Conservation (phyloP, 345 rosid species). For the Acer campestre region DNA sequence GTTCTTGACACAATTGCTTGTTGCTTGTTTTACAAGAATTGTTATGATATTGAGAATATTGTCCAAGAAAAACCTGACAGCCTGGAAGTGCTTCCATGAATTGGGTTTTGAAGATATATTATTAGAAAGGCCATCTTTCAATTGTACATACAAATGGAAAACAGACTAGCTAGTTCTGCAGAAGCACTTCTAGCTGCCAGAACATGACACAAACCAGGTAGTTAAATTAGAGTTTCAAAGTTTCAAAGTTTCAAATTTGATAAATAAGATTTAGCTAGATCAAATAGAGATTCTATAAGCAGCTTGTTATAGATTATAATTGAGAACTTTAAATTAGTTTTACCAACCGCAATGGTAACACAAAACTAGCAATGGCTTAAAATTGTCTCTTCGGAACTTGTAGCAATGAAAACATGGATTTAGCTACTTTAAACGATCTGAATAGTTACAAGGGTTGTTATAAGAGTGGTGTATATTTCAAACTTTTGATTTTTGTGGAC, state of each 20-base stretch:
- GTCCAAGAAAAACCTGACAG: not conserved
- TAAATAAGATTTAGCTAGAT: not conserved
- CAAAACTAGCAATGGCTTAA: no score
- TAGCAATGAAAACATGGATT: no score
- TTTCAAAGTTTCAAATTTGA: no score
- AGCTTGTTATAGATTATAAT: not conserved
- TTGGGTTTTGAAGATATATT: not conserved
- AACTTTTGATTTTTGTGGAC: no score
- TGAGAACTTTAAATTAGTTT: not conserved
- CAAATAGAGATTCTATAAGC: not conserved
- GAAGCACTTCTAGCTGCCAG: not conserved
- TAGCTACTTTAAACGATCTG: no score
- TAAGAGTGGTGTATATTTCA: no score
- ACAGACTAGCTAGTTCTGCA: not conserved
- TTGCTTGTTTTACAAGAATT: constrained; percentile 31
- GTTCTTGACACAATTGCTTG: constrained; percentile 43
- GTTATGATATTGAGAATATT: not conserved
- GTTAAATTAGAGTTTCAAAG: no score
- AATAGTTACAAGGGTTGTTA: no score
- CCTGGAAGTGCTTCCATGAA: constrained; percentile 16
- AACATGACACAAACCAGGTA: not conserved
- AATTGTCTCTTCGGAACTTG: no score
- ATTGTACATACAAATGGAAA: not conserved
- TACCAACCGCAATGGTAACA: no score
- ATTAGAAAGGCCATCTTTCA: not conserved